Conservation (phyloP, 2,329 filamentous ascomycete genomes). For the Moelleriella libera region DNA sequence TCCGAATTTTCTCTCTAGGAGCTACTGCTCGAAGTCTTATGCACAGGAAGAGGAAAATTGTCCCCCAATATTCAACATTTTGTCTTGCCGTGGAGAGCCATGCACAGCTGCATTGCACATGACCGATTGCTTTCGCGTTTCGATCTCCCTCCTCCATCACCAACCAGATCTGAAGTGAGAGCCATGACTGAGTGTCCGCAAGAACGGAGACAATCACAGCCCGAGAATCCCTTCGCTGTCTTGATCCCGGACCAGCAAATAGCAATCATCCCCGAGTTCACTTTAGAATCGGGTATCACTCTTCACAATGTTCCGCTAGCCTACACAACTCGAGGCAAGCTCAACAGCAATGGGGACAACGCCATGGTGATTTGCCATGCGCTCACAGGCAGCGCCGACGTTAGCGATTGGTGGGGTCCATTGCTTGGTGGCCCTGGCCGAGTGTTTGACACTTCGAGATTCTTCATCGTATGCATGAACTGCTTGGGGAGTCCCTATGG, state of each 20-base stretch:
- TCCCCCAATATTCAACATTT: too few relatives aligned
- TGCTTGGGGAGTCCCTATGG: slow-evolving; percentile 76
- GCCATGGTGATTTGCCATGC: slow-evolving; percentile 72
- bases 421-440: slow-evolving; percentile 63
- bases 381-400: slow-evolving; percentile 72
- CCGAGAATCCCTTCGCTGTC: slow-evolving; percentile 80
- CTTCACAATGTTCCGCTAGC: slow-evolving; percentile 63
- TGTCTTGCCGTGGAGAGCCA: too few relatives aligned
- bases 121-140: not conserved
- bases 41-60: too few relatives aligned
- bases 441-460: slow-evolving; percentile 68
- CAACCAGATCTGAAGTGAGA: slow-evolving; percentile 15
- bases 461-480: slow-evolving; percentile 80
- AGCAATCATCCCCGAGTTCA: slow-evolving; percentile 76
- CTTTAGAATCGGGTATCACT: slow-evolving; percentile 79
- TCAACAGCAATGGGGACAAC: slow-evolving; percentile 47
- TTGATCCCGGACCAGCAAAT: slow-evolving; percentile 83
- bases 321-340: slow-evolving; percentile 50
- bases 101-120: too few relatives aligned
- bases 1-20: too few relatives aligned
- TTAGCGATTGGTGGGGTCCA: slow-evolving; percentile 80
- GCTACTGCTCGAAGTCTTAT: too few relatives aligned
- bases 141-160: not conserved
- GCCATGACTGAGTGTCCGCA: slow-evolving; percentile 47
- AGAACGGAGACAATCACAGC: slow-evolving; percentile 54